phyloP scores from a whole-genome alignment of 164 flowering plant genomes.

The Stephania japonica region DNA sequence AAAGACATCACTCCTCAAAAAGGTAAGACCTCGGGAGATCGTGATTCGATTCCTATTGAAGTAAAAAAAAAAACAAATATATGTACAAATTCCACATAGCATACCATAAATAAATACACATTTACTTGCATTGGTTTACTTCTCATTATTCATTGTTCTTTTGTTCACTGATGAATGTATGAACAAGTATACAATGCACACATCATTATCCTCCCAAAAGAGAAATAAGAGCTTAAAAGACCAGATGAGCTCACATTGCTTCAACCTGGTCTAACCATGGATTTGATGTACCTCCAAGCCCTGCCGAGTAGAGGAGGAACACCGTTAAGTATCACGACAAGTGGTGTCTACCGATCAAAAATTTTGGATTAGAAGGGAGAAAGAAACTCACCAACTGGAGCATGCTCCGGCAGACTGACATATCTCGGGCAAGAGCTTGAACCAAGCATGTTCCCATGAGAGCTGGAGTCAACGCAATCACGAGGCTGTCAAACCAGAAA shows the following conservation, averaged over 20 bases:
- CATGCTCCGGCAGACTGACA: constrained; percentile 44
- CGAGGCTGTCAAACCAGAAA: constrained; percentile 48
- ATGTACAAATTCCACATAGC: too few species aligned
- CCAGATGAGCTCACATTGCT: constrained; percentile 2
- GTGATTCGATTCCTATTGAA: too few species aligned
- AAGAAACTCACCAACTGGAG: constrained; percentile 4
- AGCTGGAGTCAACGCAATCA: constrained; percentile 35
- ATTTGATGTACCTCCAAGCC: neutral
- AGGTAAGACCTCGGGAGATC: too few species aligned
- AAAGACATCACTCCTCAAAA: too few species aligned
- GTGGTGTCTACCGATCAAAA: too few species aligned
- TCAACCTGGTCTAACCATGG: constrained; percentile 2
- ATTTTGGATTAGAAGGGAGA: neutral
- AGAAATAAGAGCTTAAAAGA: neutral
- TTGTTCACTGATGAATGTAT: neutral
- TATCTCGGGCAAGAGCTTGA: constrained; percentile 54
- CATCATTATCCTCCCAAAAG: neutral
- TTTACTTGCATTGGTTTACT: neutral
- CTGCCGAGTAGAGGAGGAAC: neutral
- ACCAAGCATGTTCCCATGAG: constrained; percentile 11
- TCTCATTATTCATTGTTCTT: neutral
- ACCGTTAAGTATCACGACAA: neutral
- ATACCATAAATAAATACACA: too few species aligned
- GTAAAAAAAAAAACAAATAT: too few species aligned
- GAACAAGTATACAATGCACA: neutral